Conservation (phyloP, 2,329 filamentous ascomycete species). For the Sclerotinia borealis region DNA sequence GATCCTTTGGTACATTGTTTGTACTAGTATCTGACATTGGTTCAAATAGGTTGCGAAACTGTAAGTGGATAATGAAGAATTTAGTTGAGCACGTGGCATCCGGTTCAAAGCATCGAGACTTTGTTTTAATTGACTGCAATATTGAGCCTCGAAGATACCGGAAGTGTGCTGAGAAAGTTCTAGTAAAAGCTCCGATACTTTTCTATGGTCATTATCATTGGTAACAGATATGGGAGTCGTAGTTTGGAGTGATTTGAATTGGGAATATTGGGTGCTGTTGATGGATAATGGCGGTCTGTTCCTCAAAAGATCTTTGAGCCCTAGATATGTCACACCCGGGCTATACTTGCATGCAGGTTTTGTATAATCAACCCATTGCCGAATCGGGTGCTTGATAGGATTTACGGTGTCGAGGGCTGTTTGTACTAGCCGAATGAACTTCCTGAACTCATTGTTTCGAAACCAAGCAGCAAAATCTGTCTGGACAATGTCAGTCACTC, state of each 20-base stretch:
- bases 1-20: not conserved
- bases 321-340: not conserved
- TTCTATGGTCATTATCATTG: not conserved
- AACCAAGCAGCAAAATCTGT: constrained; percentile 12
- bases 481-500: not conserved
- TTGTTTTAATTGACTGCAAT: constrained; percentile 15
- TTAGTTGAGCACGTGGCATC: not conserved
- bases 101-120: constrained; percentile 15
- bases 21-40: not conserved
- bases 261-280: not conserved
- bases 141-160: constrained; percentile 14
- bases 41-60: not conserved
- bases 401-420: not conserved
- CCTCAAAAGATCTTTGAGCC: constrained; percentile 3
- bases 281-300: not conserved
- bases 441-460: constrained; percentile 11
- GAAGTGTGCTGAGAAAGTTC: constrained; percentile 11
- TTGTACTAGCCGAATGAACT: constrained; percentile 10
- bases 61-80: not conserved
- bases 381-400: not conserved
- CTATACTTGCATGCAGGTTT: not conserved
- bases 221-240: no score
- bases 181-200: constrained; percentile 13
- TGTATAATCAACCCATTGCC: not conserved
- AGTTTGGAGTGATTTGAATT: not conserved